A percentile compares a stretch with the other conserved stretches of the same genome.
phyloP scores from a whole-genome alignment of 352 stramenopile species.

The Globisporangium cederbergense region DNA sequence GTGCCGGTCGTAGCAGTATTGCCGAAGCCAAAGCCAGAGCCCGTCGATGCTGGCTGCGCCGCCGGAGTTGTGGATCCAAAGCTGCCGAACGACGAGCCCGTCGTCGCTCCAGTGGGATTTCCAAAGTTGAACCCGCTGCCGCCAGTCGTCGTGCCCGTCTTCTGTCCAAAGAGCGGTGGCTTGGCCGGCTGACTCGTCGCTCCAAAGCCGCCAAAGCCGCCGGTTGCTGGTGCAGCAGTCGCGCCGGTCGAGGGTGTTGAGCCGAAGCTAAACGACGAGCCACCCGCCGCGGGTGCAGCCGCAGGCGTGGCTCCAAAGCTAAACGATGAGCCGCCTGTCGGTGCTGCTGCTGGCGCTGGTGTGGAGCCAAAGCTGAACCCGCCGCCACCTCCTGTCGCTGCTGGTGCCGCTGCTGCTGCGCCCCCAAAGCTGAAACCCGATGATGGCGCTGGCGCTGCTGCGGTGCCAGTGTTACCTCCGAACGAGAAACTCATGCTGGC shows the following conservation, averaged over 20 bases:
- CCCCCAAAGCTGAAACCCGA: conserved; percentile 40
- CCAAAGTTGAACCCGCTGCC: conserved; percentile 33
- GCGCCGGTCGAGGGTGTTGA: not conserved
- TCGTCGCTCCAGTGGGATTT: conserved; percentile 12
- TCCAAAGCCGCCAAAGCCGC: conserved; percentile 44
- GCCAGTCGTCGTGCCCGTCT: conserved; percentile 23
- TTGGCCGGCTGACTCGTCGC: conserved; percentile 27
- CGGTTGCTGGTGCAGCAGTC: conserved; percentile 18
- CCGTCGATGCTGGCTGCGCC: conserved; percentile 3
- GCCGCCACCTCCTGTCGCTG: conserved; percentile 9
- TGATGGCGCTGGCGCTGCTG: conserved; percentile 20
- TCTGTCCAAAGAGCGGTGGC: conserved; percentile 49
- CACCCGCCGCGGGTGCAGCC: not conserved
- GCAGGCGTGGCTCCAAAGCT: conserved; percentile 11
- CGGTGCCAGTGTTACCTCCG: conserved; percentile 23
- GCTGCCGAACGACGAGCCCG: conserved; percentile 27
- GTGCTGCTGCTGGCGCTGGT: conserved; percentile 4
- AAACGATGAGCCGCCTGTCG: conserved; percentile 15
- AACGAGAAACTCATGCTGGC: conserved; percentile 50
- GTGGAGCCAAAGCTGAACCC: conserved; percentile 19
- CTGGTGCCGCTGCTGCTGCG: conserved; percentile 10
- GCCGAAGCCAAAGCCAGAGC: conserved; percentile 29
- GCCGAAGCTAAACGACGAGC: conserved; percentile 21
- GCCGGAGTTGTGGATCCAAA: conserved; percentile 23
- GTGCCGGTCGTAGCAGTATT: not conserved